Evolutionary conservation across 805 yeast genomes (phyloP), one percentile per base, ranked within the genome.

Genomic region (Yarrowia sp.): DNA sequence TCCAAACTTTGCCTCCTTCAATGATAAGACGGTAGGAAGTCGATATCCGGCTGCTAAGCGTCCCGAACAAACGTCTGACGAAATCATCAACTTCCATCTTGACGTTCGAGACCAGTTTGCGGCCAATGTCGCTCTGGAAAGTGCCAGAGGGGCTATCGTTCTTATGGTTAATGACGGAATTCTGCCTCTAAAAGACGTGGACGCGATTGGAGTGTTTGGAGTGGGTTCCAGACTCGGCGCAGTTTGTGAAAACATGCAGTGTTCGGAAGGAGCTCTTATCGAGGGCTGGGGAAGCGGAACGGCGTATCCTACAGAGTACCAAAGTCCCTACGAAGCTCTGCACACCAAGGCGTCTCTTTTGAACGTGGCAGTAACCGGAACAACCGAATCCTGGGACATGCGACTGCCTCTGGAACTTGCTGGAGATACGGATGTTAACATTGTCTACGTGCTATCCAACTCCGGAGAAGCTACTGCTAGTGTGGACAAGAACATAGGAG

Each of bases 201-300:
- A 79, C 66, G 82, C 82, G 1, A 74, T 78, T 21, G 38, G 36
- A 22, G 0, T 67, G 11, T 48, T 30, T 19, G 54, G 54, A 12
- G 38, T 77, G 4, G 86, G 83, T 2, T 86, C 87, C 1, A 81
- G 81, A 1, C 73, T 79, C 1, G 82, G 88, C 0, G 78, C 82
- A 67, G 82, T 80, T 67, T 81, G 84, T 64, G 79, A 77, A 64
- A 87, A 84, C 69, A 83, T 81, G 70, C 78, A 77, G 59, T 80
- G 84, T 66, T 77, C 77, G 6, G 79, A 81, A 65, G 89, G 89
- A 2, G 80, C 83, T 1, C 70, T 85, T 41, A 81, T 83, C 24
- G 78, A 81, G 28, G 89, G 89, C 11, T 83, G 89, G 86, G 90
- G 89, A 0, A 84, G 89, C 2, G 85, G 87, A 1, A 77, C 86